A percentile compares a stretch with the other conserved stretches of the same genome.
Evolutionary conservation across 2,329 filamentous ascomycete genomes (phyloP).

Genomic region (Fusarium anthophilum): DNA sequence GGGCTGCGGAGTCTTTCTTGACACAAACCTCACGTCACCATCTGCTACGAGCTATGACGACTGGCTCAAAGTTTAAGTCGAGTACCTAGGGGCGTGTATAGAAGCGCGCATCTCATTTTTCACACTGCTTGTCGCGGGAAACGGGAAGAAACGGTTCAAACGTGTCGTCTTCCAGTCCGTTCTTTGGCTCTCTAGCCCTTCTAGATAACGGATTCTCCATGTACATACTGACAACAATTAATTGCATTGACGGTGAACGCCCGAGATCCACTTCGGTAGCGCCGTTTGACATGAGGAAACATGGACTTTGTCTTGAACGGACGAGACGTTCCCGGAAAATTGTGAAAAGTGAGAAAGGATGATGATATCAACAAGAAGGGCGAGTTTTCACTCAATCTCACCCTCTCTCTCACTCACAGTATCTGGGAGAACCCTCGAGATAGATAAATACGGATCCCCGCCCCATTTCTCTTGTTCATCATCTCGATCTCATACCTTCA

Average conservation of each 20-base stretch:
- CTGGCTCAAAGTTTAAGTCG: slow-evolving; percentile 14
- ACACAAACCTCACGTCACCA: slow-evolving; percentile 27
- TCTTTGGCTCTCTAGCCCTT: slow-evolving; percentile 7
- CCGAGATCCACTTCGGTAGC: slow-evolving; percentile 36
- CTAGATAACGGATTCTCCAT: slow-evolving; percentile 22
- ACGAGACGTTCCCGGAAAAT: not conserved
- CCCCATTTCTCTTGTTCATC: slow-evolving; percentile 11
- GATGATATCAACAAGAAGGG: slow-evolving; percentile 35
- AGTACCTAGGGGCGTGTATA: slow-evolving; percentile 2
- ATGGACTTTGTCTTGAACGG: slow-evolving; percentile 7
- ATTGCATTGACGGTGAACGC: slow-evolving; percentile 33
- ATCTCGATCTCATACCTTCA: slow-evolving; percentile 11
- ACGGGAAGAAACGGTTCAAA: slow-evolving; percentile 31
- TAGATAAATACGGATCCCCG: slow-evolving; percentile 37
- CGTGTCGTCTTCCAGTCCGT: slow-evolving; percentile 8
- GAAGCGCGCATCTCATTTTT: not conserved
- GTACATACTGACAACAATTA: not conserved
- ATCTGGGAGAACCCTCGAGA: not conserved
- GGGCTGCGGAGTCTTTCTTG: slow-evolving; percentile 26
- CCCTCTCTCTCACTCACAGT: not conserved
- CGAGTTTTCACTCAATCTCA: slow-evolving; percentile 23
- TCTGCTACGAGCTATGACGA: slow-evolving; percentile 19
- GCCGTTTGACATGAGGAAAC: slow-evolving; percentile 13
- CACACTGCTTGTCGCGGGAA: slow-evolving; percentile 25
- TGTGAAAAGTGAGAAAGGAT: not conserved